Base-by-base conservation (phyloP, 805 yeast genomes). In the Candida coquimbonensis region DNA sequence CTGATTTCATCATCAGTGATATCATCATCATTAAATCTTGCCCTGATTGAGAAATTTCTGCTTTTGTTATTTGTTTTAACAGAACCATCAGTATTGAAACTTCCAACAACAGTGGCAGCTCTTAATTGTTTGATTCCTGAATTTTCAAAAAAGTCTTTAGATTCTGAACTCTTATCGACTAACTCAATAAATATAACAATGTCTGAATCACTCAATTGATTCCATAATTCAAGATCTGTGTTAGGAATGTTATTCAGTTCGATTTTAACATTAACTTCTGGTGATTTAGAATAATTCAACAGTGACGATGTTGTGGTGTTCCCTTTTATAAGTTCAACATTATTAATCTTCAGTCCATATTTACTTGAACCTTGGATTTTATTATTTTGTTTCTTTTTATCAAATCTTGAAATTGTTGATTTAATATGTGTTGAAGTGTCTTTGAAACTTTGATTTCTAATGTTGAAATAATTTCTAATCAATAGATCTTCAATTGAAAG, bases 401-500 rank as follows among this genome's bases (percentile, higher is more conserved):
- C 51, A 39, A 56, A 54, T 40, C 56, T 47, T 5, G 47, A 3
- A 6, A 47, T 31, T 2, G 54, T 49, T 11, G 37, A 38, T 9
- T 21, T 12, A 5, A 57, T 14, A 43, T 58, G 61, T 0, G 36
- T 26, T 5, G 25, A 4, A 5, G 55, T 40, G 3, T 40, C 42
- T 1, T 19, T 19, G 19, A 50, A 48, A 0, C 42, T 9, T 17
- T 43, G 40, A 5, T 21, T 17, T 35, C 52, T 46, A 1, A 29
- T 12, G 5, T 24, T 25, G n/a, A 26, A 12, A 21, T 47, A 52
- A 9, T 37, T 33, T 34, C 56, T 46, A 1, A 46, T 12, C 0
- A 53, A 11, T 1, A 48, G 17, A 21, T 59, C 62, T 9, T 44
- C 33, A 5, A 44, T 5, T 2, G 52, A 51, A 5, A 51, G 35